These are phyloP conservation scores for Cymbopogon flexuosus DNA, from an alignment of 202 grass and related monocot species.

Conservation along the genomic window DNA sequence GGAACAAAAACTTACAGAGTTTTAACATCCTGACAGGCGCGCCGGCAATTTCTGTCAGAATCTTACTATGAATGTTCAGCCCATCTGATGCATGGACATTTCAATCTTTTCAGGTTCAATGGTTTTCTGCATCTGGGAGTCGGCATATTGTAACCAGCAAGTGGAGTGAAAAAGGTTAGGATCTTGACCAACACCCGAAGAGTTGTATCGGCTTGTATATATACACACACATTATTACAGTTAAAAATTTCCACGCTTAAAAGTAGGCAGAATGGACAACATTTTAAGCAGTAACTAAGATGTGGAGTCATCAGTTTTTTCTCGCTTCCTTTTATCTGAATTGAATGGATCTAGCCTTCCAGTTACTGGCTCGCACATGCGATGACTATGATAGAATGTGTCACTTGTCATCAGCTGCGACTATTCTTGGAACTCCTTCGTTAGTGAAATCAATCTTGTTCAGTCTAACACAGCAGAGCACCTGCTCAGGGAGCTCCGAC, in stretches of 20 bases:
- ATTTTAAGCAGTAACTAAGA: conserved; percentile 29
- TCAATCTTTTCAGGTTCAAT: not conserved
- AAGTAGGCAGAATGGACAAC: not conserved
- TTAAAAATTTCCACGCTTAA: conserved; percentile 9
- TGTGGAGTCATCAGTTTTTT: not conserved
- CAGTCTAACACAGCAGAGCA: conserved; percentile 77
- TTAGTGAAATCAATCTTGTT: conserved; percentile 88
- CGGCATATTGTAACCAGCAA: not conserved
- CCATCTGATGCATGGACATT: not conserved
- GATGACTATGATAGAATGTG: not conserved
- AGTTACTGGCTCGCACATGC: not conserved
- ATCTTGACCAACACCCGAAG: not conserved
- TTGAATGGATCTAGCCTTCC: conserved; percentile 28
- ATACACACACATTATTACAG: conserved; percentile 17
- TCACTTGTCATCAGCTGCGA: conserved; percentile 61
- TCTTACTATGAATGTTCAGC: not conserved
- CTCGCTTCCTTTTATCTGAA: not conserved
- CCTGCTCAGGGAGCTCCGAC: conserved; percentile 89
- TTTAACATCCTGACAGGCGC: not conserved
- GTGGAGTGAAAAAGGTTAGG: not conserved
- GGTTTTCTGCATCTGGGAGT: not conserved
- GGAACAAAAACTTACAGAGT: not conserved
- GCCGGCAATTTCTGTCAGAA: not conserved
- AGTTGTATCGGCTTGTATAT: conserved; percentile 8
- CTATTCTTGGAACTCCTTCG: conserved; percentile 73